Base-by-base conservation (phyloP, 306 rosid species). In the Quercus dentata region DNA sequence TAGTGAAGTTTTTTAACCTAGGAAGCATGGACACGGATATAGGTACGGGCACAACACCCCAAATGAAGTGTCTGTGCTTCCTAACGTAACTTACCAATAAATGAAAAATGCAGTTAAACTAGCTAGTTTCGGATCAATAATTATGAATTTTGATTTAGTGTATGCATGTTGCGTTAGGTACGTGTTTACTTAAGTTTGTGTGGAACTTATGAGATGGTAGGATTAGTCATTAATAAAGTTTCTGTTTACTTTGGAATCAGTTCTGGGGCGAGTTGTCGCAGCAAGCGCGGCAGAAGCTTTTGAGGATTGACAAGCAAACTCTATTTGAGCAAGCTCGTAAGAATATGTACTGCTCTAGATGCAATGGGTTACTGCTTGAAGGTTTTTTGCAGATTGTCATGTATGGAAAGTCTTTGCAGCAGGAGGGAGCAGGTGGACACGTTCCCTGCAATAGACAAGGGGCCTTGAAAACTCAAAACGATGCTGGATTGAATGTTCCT, bases 291-390 rank as follows among this genome's bases (percentile, higher is more conserved):
- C 94, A 91, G 86, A 87, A 91, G 58, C 97, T 93, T 73, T 86
- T 96, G 88, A 90, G 90, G 87, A 90, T 96, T 71, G 99, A 96
- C 88, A 96, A 96, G 84, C 99, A 96, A 84, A 87, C 97, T 46
- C 97, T 96, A 56, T 96, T 93, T 80, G 99, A 96, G 88, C 97
- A 92, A 84, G 98, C 99, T 78, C 98, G 99, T 73, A 96, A 93
- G 84, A 96, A 96, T 68, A 87, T 93, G 99, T 96, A 96, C 90
- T 96, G 99, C 90, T 96, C 99, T 68, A 85, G 99, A 86, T 96
- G 99, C 89, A 96, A 96, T 71, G 99, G 99, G 69, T 87, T 96
- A 85, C 90, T 96, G 83, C 99, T 96, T 57, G 97, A 96, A 75
- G 98, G 98, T 10, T 96, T 90, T 91, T 76, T 91, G 92, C 99